A percentile compares a stretch with the other conserved stretches of the same genome.
These are phyloP conservation scores for Taphrina wiesneri DNA, from an alignment of 1,139 yeast species.

Conservation along the genomic window DNA sequence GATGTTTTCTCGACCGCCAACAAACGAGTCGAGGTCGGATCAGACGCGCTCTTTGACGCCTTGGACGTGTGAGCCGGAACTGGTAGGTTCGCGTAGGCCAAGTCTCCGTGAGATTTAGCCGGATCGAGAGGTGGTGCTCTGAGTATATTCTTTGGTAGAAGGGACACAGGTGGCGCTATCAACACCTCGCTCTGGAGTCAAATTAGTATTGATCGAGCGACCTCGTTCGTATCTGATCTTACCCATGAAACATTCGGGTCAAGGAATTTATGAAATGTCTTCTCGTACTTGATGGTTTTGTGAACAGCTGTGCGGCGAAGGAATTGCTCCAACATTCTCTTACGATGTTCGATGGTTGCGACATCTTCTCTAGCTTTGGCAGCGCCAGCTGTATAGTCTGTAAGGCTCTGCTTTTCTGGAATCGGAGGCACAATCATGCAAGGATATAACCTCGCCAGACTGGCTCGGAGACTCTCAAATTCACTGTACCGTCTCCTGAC, in stretches of 20 bases:
- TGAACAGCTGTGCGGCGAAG: slow-evolving; percentile 71
- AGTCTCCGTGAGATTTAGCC: slow-evolving; percentile 49
- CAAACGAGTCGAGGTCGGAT: slow-evolving; percentile 18
- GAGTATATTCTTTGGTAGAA: slow-evolving; percentile 56
- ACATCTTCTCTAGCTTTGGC: slow-evolving; percentile 59
- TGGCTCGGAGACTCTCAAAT: slow-evolving; percentile 76
- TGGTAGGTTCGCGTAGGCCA: slow-evolving; percentile 66
- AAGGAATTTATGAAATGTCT: slow-evolving; percentile 71
- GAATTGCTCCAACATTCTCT: slow-evolving; percentile 73
- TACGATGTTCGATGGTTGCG: slow-evolving; percentile 61
- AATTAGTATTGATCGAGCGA: neutral
- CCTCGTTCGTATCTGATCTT: neutral
- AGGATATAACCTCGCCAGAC: slow-evolving; percentile 73
- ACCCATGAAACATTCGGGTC: slow-evolving; percentile 84
- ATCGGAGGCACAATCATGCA: slow-evolving; percentile 86
- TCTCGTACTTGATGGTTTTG: slow-evolving; percentile 57
- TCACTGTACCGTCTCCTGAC: slow-evolving; percentile 88
- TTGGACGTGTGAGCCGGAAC: slow-evolving; percentile 55
- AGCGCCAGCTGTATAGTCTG: slow-evolving; percentile 47
- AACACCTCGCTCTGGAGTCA: slow-evolving; percentile 49
- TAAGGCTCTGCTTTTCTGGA: slow-evolving; percentile 80
- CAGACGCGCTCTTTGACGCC: slow-evolving; percentile 39
- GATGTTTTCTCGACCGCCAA: slow-evolving; percentile 41
- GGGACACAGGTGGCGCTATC: slow-evolving; percentile 59
- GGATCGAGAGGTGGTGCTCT: slow-evolving; percentile 60